phyloP scores from a whole-genome alignment of 257 asterid genomes.

The Dorcoceras hygrometricum region DNA sequence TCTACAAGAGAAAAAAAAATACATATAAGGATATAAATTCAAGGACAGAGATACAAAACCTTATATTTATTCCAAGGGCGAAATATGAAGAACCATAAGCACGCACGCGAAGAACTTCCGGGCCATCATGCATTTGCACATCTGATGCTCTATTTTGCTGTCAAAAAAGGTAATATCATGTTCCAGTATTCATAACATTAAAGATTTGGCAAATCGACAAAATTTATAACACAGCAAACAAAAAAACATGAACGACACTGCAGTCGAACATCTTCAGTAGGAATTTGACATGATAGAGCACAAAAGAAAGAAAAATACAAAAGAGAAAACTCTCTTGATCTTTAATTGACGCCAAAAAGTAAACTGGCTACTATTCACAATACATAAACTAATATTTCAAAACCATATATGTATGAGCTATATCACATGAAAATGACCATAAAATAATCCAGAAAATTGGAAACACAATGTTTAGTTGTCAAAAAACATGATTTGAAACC shows the following conservation, averaged over 20 bases:
- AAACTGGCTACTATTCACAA: constrained; percentile 10
- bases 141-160: constrained; percentile 47
- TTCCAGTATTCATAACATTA: constrained; percentile 13
- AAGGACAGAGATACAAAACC: constrained; percentile 40
- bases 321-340: background rate
- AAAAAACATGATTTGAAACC: constrained; percentile 4
- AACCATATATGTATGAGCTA: background rate
- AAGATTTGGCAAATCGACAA: background rate
- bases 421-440: background rate
- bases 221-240: constrained; percentile 16
- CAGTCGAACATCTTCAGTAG: constrained; percentile 3
- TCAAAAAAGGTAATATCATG: constrained; percentile 22
- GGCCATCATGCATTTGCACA: constrained; percentile 58
- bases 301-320: constrained; percentile 19
- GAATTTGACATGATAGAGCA: constrained; percentile 14
- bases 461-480: background rate
- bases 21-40: constrained; percentile 17
- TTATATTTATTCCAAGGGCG: constrained; percentile 91
- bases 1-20: constrained; percentile 12
- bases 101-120: constrained; percentile 77
- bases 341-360: constrained; percentile 10
- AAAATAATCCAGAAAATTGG: background rate
- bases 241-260: background rate
- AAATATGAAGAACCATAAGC: constrained; percentile 95
- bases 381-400: constrained; percentile 15